These are phyloP conservation scores for Pseudogymnoascus sp. DNA, from an alignment of 2,329 filamentous ascomycete species.

Conservation along the genomic window DNA sequence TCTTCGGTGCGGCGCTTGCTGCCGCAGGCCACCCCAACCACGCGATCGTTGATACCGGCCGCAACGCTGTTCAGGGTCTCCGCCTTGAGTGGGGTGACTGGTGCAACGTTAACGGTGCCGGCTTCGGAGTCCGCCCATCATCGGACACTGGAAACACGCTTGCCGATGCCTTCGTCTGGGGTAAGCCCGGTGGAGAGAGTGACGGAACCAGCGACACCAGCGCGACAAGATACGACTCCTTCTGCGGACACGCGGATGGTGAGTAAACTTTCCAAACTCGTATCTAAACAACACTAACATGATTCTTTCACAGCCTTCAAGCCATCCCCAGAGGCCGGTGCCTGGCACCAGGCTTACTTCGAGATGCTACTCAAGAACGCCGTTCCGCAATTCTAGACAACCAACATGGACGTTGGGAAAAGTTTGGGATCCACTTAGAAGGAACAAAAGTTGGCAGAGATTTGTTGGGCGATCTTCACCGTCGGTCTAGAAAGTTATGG, in stretches of 20 bases:
- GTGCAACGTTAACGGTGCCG: slow-evolving; percentile 35
- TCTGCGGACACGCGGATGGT: slow-evolving; percentile 44
- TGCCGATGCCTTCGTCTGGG: slow-evolving; percentile 32
- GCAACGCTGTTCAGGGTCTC: slow-evolving; percentile 41
- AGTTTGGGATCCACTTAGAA: slow-evolving; percentile 4
- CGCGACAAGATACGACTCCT: slow-evolving; percentile 42
- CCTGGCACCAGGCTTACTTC: slow-evolving; percentile 42
- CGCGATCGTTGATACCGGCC: slow-evolving; percentile 48
- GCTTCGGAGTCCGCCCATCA: slow-evolving; percentile 31
- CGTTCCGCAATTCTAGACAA: slow-evolving; percentile 20
- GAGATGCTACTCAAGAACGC: slow-evolving; percentile 40
- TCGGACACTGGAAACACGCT: slow-evolving; percentile 23
- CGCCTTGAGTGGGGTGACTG: slow-evolving; percentile 42
- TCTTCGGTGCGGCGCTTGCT: slow-evolving; percentile 34
- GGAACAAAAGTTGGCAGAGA: slow-evolving; percentile 10
- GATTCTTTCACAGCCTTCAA: slow-evolving; percentile 28
- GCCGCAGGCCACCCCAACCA: slow-evolving; percentile 29
- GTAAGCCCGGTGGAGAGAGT: slow-evolving; percentile 32
- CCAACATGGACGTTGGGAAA: slow-evolving; percentile 8
- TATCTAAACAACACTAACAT: not conserved
- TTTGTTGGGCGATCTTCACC: slow-evolving; percentile 1
- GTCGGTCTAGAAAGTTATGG: not conserved
- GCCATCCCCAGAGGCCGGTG: slow-evolving; percentile 38
- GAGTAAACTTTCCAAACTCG: slow-evolving; percentile 48
- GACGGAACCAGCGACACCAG: slow-evolving; percentile 27